Percentiles rank a stretch among this genome's conserved stretches.
These are phyloP conservation scores for Medicago arabica DNA, from an alignment of 306 rosid species.

Conservation along the genomic window DNA sequence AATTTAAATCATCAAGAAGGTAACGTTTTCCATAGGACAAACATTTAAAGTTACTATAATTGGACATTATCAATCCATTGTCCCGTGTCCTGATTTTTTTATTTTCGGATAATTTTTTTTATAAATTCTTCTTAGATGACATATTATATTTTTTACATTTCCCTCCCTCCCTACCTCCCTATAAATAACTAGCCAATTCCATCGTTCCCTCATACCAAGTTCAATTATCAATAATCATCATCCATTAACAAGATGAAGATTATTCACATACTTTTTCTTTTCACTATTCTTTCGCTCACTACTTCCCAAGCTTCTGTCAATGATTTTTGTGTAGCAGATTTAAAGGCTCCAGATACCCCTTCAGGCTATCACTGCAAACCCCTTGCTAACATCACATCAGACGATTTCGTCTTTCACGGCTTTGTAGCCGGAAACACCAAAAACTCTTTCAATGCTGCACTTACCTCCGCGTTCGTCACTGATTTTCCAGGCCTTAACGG, in stretches of 20 bases:
- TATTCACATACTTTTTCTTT: background rate
- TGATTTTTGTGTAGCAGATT: conserved; percentile 30
- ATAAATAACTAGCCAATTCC: background rate
- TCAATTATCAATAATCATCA: background rate
- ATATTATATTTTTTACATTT: no score
- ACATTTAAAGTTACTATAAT: no score
- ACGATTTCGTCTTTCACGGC: conserved; percentile 60
- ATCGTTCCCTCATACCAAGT: background rate
- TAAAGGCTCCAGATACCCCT: background rate
- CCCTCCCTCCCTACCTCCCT: background rate
- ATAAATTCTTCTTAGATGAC: background rate
- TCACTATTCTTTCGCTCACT: background rate
- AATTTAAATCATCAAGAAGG: no score
- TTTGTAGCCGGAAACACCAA: conserved; percentile 23
- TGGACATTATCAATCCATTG: no score
- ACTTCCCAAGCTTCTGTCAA: background rate
- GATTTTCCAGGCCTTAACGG: conserved; percentile 66
- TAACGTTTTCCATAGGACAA: no score
- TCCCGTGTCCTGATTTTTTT: no score
- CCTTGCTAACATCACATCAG: conserved; percentile 30
- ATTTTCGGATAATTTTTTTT: no score
- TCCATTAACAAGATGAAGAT: background rate
- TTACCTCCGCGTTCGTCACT: conserved; percentile 58
- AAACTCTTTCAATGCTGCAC: conserved; percentile 51
- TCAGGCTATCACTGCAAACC: conserved; percentile 26